phyloP scores from a whole-genome alignment of 2,329 filamentous ascomycete genomes.

The Grosmannia serpens region DNA sequence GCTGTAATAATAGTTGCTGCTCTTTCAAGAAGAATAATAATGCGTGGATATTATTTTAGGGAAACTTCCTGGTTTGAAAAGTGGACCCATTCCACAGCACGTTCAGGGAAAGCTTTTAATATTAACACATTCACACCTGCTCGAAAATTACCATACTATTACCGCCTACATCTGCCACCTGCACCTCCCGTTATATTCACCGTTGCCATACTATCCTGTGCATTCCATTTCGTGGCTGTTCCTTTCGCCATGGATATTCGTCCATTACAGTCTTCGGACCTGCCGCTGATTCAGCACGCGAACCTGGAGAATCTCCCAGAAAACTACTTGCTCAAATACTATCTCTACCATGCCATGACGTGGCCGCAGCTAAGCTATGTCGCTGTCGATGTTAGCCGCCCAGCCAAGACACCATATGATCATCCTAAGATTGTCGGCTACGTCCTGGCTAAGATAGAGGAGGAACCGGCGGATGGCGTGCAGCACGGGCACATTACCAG shows the following conservation, averaged over 20 bases:
- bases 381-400: slow-evolving; percentile 79
- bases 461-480: slow-evolving; percentile 83
- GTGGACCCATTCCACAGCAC: background rate
- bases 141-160: background rate
- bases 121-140: background rate
- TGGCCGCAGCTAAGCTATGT: slow-evolving; percentile 98
- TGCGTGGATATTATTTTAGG: no score
- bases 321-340: slow-evolving; percentile 99
- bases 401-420: slow-evolving; percentile 66
- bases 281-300: slow-evolving; percentile 89
- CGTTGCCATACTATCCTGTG: background rate
- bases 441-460: slow-evolving; percentile 99
- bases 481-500: slow-evolving; percentile 95
- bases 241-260: slow-evolving; percentile 69
- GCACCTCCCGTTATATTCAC: background rate
- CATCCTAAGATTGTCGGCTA: slow-evolving; percentile 98
- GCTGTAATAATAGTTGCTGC: no score
- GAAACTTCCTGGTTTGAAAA: no score
- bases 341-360: slow-evolving; percentile 95
- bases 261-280: slow-evolving; percentile 69
- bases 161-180: background rate
- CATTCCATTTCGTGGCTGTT: background rate
- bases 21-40: no score
- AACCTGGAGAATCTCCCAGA: slow-evolving; percentile 98
- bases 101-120: background rate